Conservation (phyloP, 169 alveolate species). For the Plasmodium billcollinsi region DNA sequence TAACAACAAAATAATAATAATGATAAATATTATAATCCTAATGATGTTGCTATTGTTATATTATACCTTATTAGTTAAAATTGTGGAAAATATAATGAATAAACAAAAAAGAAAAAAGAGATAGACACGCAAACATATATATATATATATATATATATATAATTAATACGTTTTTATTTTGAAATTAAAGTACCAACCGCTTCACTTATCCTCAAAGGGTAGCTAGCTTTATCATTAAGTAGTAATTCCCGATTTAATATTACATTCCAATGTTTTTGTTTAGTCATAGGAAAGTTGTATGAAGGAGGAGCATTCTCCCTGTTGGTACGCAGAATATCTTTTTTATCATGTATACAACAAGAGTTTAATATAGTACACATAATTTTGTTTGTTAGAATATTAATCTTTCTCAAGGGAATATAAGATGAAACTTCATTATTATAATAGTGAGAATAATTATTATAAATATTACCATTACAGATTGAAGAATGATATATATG, state of each 20-base stretch:
- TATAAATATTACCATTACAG: too few relatives aligned
- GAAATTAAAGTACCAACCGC: slow-evolving; percentile 10
- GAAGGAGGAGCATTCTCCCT: neutral
- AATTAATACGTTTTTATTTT: neutral
- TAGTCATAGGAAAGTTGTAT: neutral
- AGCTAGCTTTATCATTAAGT: neutral
- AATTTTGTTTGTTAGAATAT: slow-evolving; percentile 11
- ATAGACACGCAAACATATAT: neutral
- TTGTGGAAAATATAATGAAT: too few relatives aligned
- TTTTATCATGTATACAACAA: slow-evolving; percentile 6
- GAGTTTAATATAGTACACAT: neutral
- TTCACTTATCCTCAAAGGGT: slow-evolving; percentile 3
- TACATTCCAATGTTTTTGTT: neutral
- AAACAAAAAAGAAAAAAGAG: neutral
- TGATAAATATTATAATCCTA: too few relatives aligned
- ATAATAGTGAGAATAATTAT: too few relatives aligned
- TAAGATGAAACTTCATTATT: neutral
- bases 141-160: neutral
- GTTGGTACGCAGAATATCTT: neutral
- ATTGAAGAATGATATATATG: too few relatives aligned
- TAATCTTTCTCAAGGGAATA: slow-evolving; percentile 9
- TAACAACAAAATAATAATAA: too few relatives aligned
- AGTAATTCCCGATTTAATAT: neutral
- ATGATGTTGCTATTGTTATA: too few relatives aligned
- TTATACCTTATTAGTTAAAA: too few relatives aligned